Evolutionary conservation across 2,329 filamentous ascomycete species (phyloP), one percentile per base, ranked within the genome.

Genomic region (Myriangium duriaei): DNA sequence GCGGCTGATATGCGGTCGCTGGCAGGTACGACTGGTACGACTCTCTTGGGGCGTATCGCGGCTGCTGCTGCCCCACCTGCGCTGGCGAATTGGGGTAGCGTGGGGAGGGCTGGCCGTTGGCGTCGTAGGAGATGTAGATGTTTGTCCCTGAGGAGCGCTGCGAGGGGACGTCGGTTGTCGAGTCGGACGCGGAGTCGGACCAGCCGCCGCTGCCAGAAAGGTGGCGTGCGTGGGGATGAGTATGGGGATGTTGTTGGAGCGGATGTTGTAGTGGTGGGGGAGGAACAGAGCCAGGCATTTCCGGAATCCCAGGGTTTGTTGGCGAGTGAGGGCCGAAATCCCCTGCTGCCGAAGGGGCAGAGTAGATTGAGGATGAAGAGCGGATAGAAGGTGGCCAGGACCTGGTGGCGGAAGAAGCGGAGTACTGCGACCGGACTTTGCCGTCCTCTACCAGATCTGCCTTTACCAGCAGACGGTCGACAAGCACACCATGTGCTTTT

Each of bases 401-500:
- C 16, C 16, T 29, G 10, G 28, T 30, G 19, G 30, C 19, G 10
- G 29, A 32, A n/a, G 31, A 24, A 3, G 39, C 32, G 21, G 17
- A 16, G 34, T 42, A 43, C 11, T 18, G 34, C 11, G 38, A 32
- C n/a, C 43, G 30, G 11, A 39, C 34, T 15, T 40, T 38, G 15
- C 31, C 37, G 30, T 45, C 43, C n/a, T 45, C 43, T 3, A 28
- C 41, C 14, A 45, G 30, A 33, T 45, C 43, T 14, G 39, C 41
- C 16, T 45, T 43, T 17, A 45, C 41, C 14, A 45, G 41, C 3
- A 45, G 17, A 10, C 58, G 54, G 28, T 79, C 74, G 2, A 88
- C 80, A 3, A 93, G 67, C 2, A 71, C 65, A 7, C 66, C 69
- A 51, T 92, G 84, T 0, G 81, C 74, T 51, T 81, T 82, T 50